Percentiles rank a stretch among this genome's conserved stretches.
Conservation (phyloP, 108 stramenopile species). For the Conticribra guillardii region DNA sequence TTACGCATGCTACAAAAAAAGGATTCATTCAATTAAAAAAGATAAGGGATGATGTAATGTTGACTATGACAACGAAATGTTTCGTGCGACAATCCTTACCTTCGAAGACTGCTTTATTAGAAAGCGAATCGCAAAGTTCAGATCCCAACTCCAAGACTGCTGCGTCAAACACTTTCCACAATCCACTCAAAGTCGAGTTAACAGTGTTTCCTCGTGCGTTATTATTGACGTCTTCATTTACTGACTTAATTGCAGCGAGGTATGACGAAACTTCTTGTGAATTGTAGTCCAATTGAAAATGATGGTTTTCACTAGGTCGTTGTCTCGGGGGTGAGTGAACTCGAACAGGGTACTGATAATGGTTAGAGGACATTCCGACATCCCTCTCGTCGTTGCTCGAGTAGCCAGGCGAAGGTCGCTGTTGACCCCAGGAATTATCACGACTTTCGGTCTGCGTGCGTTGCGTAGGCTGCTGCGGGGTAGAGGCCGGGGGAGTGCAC, state of each 20-base stretch:
- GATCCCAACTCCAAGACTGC: conserved; percentile 22
- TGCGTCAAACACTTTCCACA: conserved; percentile 23
- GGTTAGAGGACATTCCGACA: background rate
- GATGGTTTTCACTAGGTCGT: background rate
- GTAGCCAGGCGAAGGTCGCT: background rate
- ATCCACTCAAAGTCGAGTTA: conserved; percentile 12
- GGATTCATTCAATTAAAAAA: background rate
- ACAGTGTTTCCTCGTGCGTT: conserved; percentile 5
- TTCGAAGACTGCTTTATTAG: conserved; percentile 39
- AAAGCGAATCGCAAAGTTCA: conserved; percentile 27
- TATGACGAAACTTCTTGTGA: conserved; percentile 9
- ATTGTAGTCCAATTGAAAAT: background rate
- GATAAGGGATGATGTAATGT: background rate
- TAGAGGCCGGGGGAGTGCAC: background rate
- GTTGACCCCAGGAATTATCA: background rate
- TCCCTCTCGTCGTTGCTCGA: background rate
- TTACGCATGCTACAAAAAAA: conserved; percentile 18
- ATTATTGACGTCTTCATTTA: conserved; percentile 20
- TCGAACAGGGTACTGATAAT: background rate
- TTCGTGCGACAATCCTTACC: conserved; percentile 12
- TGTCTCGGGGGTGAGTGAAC: background rate
- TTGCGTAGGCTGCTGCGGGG: too few relatives aligned
- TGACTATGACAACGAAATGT: background rate
- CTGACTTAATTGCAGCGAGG: conserved; percentile 30
- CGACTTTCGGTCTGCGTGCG: background rate